These are phyloP conservation scores for Syncephalastrum contaminatum DNA, from an alignment of 371 early-diverging fungal species.

Conservation along the genomic window DNA sequence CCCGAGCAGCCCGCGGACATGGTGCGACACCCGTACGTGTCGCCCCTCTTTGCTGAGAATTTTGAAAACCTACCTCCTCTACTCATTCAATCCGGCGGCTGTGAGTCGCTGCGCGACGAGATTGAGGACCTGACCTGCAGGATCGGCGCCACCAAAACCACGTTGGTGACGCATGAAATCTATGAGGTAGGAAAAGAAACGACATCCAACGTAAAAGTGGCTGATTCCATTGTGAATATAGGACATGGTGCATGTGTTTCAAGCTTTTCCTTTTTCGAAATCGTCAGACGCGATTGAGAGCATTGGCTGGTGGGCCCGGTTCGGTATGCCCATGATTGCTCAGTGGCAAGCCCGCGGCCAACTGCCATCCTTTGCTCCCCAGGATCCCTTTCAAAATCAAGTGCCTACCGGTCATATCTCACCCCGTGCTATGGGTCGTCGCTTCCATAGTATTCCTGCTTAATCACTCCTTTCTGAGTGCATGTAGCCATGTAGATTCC, in stretches of 20 bases:
- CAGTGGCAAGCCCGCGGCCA: slow-evolving; percentile 19
- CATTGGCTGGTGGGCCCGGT: slow-evolving; percentile 38
- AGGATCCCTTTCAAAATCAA: slow-evolving; percentile 1
- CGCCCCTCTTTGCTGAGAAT: slow-evolving; percentile 39
- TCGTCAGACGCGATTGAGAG: slow-evolving; percentile 46
- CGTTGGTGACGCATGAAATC: slow-evolving; percentile 34
- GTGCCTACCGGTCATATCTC: slow-evolving; percentile 4
- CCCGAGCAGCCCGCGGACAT: slow-evolving; percentile 17
- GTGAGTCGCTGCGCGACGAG: slow-evolving; percentile 63
- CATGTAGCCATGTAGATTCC: too few species aligned
- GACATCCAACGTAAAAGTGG: neutral
- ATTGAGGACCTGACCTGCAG: slow-evolving; percentile 25
- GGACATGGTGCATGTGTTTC: slow-evolving; percentile 62
- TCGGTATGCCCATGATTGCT: slow-evolving; percentile 27
- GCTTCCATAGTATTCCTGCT: slow-evolving; percentile 21
- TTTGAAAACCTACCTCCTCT: slow-evolving; percentile 54
- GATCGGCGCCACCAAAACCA: slow-evolving; percentile 26
- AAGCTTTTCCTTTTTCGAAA: slow-evolving; percentile 51
- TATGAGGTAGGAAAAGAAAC: slow-evolving; percentile 25
- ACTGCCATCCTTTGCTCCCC: neutral
- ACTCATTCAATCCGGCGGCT: slow-evolving; percentile 59
- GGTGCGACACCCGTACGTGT: slow-evolving; percentile 40
- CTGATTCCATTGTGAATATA: slow-evolving; percentile 4
- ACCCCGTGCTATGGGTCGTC: slow-evolving; percentile 14
- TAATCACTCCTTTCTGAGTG: neutral